These are phyloP conservation scores for Cryptosporidium viatorum DNA, from an alignment of 169 alveolate species.

Conservation along the genomic window DNA sequence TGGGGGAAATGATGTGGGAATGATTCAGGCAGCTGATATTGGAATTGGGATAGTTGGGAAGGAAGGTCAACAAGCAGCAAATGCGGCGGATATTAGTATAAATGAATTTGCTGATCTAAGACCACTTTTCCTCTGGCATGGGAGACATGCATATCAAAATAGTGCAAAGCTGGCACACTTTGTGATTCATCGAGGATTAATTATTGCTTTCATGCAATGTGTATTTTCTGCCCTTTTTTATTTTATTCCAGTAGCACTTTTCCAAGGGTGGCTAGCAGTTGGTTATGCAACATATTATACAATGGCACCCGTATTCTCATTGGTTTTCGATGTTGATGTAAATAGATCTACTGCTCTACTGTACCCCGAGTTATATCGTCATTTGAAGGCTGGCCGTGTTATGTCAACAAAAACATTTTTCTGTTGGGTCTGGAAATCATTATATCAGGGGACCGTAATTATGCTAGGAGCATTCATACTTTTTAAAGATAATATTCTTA, in stretches of 20 bases:
- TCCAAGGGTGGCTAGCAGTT: slow-evolving; percentile 96
- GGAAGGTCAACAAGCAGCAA: slow-evolving; percentile 96
- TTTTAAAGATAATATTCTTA: slow-evolving; percentile 90
- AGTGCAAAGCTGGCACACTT: slow-evolving; percentile 93
- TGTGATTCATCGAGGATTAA: slow-evolving; percentile 96
- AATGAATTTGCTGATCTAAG: slow-evolving; percentile 92
- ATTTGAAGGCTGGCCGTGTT: slow-evolving; percentile 93
- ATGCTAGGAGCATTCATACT: slow-evolving; percentile 93
- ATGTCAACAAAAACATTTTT: slow-evolving; percentile 93
- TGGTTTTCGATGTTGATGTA: slow-evolving; percentile 94
- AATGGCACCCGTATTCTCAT: slow-evolving; percentile 94
- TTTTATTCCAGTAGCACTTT: slow-evolving; percentile 94
- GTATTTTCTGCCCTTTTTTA: slow-evolving; percentile 91
- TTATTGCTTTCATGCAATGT: slow-evolving; percentile 94
- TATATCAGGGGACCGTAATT: slow-evolving; percentile 93
- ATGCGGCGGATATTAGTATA: slow-evolving; percentile 96
- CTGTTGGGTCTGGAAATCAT: slow-evolving; percentile 95
- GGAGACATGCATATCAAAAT: slow-evolving; percentile 94
- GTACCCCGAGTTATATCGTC: slow-evolving; percentile 95
- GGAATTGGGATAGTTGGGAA: slow-evolving; percentile 97
- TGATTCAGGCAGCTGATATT: slow-evolving; percentile 95
- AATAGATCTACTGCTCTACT: slow-evolving; percentile 85
- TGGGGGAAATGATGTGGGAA: slow-evolving; percentile 99
- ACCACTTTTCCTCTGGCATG: slow-evolving; percentile 96
- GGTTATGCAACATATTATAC: slow-evolving; percentile 98